phyloP scores from a whole-genome alignment of 768 basidiomycete genomes.

The Naganishia vaughanmartiniae region DNA sequence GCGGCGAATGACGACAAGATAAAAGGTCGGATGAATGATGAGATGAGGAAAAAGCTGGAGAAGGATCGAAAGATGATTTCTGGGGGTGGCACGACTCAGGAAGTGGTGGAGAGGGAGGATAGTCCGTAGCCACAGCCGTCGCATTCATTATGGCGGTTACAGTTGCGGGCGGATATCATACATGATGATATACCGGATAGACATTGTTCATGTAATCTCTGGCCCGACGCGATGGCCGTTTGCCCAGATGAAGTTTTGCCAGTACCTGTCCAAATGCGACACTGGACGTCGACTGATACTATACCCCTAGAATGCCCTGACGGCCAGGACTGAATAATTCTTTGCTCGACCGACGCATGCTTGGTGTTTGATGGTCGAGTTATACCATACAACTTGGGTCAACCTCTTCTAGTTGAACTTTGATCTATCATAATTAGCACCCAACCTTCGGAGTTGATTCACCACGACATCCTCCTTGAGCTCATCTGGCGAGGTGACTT shows the following conservation, averaged over 20 bases:
- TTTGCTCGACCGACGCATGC: neutral
- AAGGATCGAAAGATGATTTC: conserved; percentile 21
- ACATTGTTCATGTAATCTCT: too few species aligned
- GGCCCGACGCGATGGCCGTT: too few species aligned
- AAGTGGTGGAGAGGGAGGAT: conserved; percentile 26
- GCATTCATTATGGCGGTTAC: too few species aligned
- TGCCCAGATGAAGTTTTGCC: too few species aligned
- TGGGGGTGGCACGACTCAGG: conserved; percentile 24
- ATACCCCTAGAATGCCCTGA: too few species aligned
- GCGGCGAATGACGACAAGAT: conserved; percentile 8
- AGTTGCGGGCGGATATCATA: too few species aligned
- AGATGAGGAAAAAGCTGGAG: conserved; percentile 17
- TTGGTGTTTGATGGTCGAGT: neutral
- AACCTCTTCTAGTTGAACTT: conserved; percentile 3
- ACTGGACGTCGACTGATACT: too few species aligned
- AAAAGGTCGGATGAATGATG: conserved; percentile 20
- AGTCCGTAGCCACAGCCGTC: neutral
- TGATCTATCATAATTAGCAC: conserved; percentile 19
- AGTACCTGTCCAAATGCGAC: too few species aligned
- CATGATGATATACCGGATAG: too few species aligned
- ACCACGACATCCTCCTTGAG: conserved; percentile 58
- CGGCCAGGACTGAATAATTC: neutral
- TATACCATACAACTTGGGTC: neutral
- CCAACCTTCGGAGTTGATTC: conserved; percentile 22
- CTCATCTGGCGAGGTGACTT: conserved; percentile 77